These are phyloP conservation scores for Oryza meridionalis DNA, from an alignment of 176 grass and related monocot genomes.

Conservation along the genomic window DNA sequence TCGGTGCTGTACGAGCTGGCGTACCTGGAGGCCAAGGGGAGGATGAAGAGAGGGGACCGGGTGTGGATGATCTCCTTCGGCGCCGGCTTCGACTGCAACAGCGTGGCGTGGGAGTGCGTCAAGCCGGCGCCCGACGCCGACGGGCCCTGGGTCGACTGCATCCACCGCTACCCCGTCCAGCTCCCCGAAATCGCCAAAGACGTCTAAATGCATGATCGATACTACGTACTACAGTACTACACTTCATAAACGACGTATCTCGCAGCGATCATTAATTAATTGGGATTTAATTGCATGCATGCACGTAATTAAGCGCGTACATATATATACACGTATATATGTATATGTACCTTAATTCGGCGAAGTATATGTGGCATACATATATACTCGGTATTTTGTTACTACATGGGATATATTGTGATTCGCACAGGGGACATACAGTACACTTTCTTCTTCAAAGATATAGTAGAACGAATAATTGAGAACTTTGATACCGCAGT, in stretches of 20 bases:
- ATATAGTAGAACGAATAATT: neutral
- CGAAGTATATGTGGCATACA: neutral
- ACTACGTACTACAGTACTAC: no score
- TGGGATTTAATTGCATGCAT: neutral
- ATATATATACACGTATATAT: neutral
- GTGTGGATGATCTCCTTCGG: slow-evolving; percentile 54
- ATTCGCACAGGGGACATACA: neutral
- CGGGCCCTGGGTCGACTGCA: slow-evolving; percentile 41
- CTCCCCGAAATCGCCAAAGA: slow-evolving; percentile 31
- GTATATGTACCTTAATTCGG: neutral
- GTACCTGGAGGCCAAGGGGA: slow-evolving; percentile 38
- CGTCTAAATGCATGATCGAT: neutral
- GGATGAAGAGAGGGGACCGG: slow-evolving; percentile 34
- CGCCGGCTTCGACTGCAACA: slow-evolving; percentile 47
- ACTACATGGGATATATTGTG: neutral
- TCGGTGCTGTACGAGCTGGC: slow-evolving; percentile 48
- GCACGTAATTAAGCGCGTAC: neutral
- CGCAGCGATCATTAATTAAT: neutral
- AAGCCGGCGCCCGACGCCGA: slow-evolving; percentile 32
- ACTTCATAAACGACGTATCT: no score
- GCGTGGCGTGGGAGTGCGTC: slow-evolving; percentile 39
- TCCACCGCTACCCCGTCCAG: slow-evolving; percentile 46
- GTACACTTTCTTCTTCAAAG: neutral
- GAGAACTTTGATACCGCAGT: neutral
- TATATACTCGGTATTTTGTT: neutral